Base-by-base conservation (phyloP, 73 alveolate genomes). In the Effrenium voratum region DNA sequence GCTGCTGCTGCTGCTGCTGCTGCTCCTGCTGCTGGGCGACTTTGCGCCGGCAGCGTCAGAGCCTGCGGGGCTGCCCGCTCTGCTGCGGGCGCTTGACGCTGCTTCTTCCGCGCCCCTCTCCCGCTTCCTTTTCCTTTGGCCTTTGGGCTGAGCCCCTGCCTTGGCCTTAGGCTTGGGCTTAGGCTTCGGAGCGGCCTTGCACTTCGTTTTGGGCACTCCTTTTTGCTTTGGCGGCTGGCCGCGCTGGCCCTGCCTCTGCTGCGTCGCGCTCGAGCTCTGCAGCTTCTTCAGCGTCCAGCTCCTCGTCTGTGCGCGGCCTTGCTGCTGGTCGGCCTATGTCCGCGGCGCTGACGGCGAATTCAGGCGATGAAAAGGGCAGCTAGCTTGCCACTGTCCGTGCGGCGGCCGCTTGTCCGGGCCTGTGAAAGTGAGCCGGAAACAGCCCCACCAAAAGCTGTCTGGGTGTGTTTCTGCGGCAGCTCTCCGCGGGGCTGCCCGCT, bases 311-410 rank as follows among this genome's bases (percentile, higher is more conserved):
- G 2, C 16, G 19, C 28, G 79, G 59, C 2, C 26, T 12, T 1
- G 16, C 41, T 1, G 60, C 57, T 4, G 76, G 79, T 13, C 34
- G n/a, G 13, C 79, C 41, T 43, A 83, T 26, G 0, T 5, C 57
- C 1, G 5, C 4, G 44, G 52, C 5, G 24, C 36, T 50, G 12
- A 1, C 40, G 36, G 50, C 59, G 57, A 83, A 19, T 52, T 83
- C 52, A 83, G 59, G 5, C 49, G 72, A 22, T 83, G 93, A 12
- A 0, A 83, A 1, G 72, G 72, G 68, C 93, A 83, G 3, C 16
- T 38, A 0, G 93, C 93, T 36, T 83, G 93, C 79, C 76, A 83
- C 22, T 52, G 77, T 4, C 93, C 93, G 40, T 50, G 55, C 34
- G 93, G 93, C 1, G 93, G 93, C 59, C 93, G 34, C 24, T 52